Base-by-base conservation (phyloP, 2,329 filamentous ascomycete species). In the Phoma herbarum region DNA sequence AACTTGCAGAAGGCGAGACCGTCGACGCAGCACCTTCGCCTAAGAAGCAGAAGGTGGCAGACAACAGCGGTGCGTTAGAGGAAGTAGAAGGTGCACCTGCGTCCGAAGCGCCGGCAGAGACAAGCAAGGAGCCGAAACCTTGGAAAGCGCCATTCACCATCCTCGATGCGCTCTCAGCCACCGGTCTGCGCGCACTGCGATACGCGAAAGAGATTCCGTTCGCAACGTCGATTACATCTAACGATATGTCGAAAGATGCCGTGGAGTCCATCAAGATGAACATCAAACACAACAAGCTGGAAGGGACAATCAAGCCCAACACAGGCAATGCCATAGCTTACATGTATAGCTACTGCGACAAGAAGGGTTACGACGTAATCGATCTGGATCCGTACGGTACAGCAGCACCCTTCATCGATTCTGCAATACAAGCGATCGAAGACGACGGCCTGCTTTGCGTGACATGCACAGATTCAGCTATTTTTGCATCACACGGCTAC, bases 321-420 rank as follows among this genome's bases (percentile, higher is more conserved):
- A 88, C 89, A 31, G 90, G 91, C 43, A 94, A 98, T 78, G 95
- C 95, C 1, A 86, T 95, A 45, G 88, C 87, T 4, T 92, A 96
- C 77, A 98, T 99, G 94, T 97, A 98, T 76, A 84, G 85, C 61
- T 80, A 86, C 52, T 82, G 90, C 44, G 85, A 87, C 7, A 83
- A 68, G 68, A 79, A 74, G 74, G 74, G 73, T 8, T 99, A 96
- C 75, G 92, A 98, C 76, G 93, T 97, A 22, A 95, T 99, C 63
- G 95, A 99, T 75, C 85, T 99, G 28, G 95, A 99, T 75, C 95
- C 95, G 0, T 99, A 99, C 70, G 95, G 95, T 41, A 96, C 92
- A 0, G 95, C 94, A 0, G 92, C 91, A 10, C 91, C 92, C 1
- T 99, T 99, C 77, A 85, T 99, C 52, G 95, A 99, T 74, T 88